Conservation (phyloP, 1,284 basidiomycete species). For the Nidula niveotomentosa region DNA sequence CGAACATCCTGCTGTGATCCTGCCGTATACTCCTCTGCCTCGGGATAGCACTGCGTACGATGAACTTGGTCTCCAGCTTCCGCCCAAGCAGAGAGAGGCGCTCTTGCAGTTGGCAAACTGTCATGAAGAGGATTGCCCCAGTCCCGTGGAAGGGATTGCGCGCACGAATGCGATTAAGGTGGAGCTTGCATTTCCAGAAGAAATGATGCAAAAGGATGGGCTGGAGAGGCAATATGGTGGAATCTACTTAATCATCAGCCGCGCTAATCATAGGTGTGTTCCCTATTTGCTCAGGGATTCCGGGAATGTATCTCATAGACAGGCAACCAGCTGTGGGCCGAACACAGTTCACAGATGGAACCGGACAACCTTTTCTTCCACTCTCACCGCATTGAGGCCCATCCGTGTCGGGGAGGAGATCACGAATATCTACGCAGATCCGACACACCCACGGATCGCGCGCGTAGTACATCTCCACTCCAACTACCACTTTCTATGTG, state of each 20-base stretch:
- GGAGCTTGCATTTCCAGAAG: conserved; percentile 24
- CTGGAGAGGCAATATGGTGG: conserved; percentile 24
- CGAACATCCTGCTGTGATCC: conserved; percentile 36
- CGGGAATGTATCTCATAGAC: background rate
- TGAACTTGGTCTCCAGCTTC: conserved; percentile 21
- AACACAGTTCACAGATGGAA: conserved; percentile 37
- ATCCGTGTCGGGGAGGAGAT: conserved; percentile 35
- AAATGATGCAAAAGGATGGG: conserved; percentile 11
- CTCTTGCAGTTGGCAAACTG: conserved; percentile 26
- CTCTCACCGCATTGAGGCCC: conserved; percentile 31
- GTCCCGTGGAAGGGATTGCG: conserved; percentile 31
- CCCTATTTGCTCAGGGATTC: background rate
- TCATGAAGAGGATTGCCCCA: conserved; percentile 26
- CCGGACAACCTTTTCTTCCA: conserved; percentile 24
- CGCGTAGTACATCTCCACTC: conserved; percentile 23
- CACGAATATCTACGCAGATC: conserved; percentile 35
- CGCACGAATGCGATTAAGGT: conserved; percentile 33
- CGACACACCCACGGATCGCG: conserved; percentile 21
- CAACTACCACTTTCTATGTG: conserved; percentile 33
- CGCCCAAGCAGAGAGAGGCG: conserved; percentile 16
- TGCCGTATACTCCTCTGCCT: conserved; percentile 25
- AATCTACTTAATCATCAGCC: conserved; percentile 31
- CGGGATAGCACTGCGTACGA: conserved; percentile 20
- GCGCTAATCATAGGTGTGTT: conserved; percentile 34
- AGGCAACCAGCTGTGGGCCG: conserved; percentile 29